These are phyloP conservation scores for Areca catechu DNA, from an alignment of 176 grass and related monocot genomes.

Conservation along the genomic window DNA sequence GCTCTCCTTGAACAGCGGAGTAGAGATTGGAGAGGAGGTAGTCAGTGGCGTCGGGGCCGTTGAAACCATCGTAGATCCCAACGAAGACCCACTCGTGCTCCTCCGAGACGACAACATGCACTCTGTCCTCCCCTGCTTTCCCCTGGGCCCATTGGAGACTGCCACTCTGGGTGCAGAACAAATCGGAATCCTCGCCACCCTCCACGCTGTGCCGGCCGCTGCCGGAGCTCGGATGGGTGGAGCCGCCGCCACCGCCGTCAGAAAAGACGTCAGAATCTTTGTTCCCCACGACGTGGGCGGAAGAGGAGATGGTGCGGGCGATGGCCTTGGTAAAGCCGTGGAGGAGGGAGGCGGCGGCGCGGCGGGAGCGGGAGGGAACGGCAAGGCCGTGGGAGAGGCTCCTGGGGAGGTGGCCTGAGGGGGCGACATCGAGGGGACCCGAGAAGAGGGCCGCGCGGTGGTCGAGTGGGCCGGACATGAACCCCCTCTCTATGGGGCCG, in stretches of 20 bases:
- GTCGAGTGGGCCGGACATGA: constrained; percentile 72
- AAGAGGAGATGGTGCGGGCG: constrained; percentile 2
- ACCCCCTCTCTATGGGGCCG: constrained; percentile 50
- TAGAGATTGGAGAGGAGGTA: constrained; percentile 18
- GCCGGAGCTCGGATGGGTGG: neutral
- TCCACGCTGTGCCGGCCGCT: constrained; percentile 1
- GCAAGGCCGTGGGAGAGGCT: constrained; percentile 61
- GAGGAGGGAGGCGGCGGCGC: constrained; percentile 15
- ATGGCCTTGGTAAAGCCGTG: constrained; percentile 20
- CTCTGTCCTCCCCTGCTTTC: constrained; percentile 16
- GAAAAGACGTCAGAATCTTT: constrained; percentile 2
- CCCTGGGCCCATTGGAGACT: constrained; percentile 14
- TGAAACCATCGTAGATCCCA: constrained; percentile 19
- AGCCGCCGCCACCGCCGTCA: neutral
- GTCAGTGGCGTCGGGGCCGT: constrained; percentile 13
- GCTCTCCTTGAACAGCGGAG: neutral
- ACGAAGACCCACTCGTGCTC: constrained; percentile 11
- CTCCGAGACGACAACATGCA: constrained; percentile 13
- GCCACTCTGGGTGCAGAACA: neutral
- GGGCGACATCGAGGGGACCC: constrained; percentile 28
- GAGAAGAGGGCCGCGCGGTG: constrained; percentile 43
- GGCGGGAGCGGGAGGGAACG: constrained; percentile 23
- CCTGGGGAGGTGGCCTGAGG: constrained; percentile 25
- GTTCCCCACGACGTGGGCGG: neutral
- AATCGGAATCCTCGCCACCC: neutral